Base-by-base conservation (phyloP, 805 yeast genomes). In the Ogataea polymorpha region DNA sequence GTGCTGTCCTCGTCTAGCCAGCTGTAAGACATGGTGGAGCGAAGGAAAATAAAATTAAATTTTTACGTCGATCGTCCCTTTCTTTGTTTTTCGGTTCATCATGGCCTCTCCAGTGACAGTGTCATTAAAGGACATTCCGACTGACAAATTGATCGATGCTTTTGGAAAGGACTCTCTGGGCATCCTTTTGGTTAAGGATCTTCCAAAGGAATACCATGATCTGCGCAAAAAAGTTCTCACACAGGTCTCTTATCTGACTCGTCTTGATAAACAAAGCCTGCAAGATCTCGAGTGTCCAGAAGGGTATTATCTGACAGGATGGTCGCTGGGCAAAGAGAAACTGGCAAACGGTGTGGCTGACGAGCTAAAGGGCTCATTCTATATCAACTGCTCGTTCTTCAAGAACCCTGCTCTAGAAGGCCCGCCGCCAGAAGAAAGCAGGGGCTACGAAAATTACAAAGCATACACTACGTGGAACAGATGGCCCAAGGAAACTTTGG, bases 111-210 rank as follows among this genome's bases (percentile, higher is more conserved):
- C 51, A 10, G 48, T 42, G 9, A 29, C 28, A 16, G 46, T 50
- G 6, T 44, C 50, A 6, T 35, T 50, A 15, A 31, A 31, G 28
- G 26, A 23, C 16, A 25, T 41, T 16, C 12, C 41, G 5, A 12
- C 39, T 5, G 32, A 34, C 9, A 43, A 48, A 5, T 59, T 78
- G 26, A 56, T 61, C 4, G 43, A 55, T 8, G 82, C 82, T 1
- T 78, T 78, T 58, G 84, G 81, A 0, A 71, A 72, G 3, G 66
- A 74, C 24, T 75, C 81, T 0, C 61, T 79, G 7, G 84, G 84
- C 1, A 71, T 79, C 25, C 65, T 79, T 5, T 44, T 78, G 6
- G 72, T 79, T 12, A 62, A 58, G 18, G 70, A 62, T 3, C 58
- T 78, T 7, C 75, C 80, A 0, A 41, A 37, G 0, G 50, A 55